phyloP scores from a whole-genome alignment of 2,329 filamentous ascomycete species.

The Penicillium polonicum region DNA sequence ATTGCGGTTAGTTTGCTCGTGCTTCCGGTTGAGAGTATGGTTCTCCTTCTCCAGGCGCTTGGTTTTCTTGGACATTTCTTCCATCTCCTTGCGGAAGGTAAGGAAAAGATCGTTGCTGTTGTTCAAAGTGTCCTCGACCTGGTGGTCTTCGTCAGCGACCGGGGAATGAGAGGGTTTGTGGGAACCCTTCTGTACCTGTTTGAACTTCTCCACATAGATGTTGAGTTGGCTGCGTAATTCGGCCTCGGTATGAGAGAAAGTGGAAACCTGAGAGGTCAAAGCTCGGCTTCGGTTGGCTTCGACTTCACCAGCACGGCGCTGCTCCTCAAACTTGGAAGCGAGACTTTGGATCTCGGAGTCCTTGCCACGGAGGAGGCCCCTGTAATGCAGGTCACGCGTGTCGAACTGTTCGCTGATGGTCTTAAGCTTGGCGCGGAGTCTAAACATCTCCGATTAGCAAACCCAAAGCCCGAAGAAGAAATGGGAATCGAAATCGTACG shows the following conservation, averaged over 20 bases:
- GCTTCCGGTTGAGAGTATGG: conserved; percentile 82
- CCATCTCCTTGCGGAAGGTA: conserved; percentile 98
- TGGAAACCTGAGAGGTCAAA: conserved; percentile 86
- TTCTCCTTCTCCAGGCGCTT: conserved; percentile 97
- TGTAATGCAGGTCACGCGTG: conserved; percentile 89
- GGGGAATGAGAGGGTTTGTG: conserved; percentile 15
- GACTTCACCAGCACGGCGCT: conserved; percentile 81
- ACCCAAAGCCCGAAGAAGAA: not conserved
- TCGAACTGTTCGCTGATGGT: conserved; percentile 97
- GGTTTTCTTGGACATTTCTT: conserved; percentile 99
- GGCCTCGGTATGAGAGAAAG: conserved; percentile 92
- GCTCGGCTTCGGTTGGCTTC: conserved; percentile 79
- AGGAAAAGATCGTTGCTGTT: conserved; percentile 97
- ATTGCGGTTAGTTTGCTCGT: conserved; percentile 89
- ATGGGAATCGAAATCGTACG: conserved; percentile 58
- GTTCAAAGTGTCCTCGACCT: conserved; percentile 98
- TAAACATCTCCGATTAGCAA: conserved; percentile 29
- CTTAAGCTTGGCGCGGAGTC: conserved; percentile 72
- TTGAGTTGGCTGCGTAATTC: conserved; percentile 93
- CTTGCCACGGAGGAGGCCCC: conserved; percentile 86
- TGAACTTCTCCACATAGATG: conserved; percentile 98
- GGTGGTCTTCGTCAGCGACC: conserved; percentile 50
- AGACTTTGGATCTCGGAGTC: conserved; percentile 94
- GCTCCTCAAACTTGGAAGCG: conserved; percentile 81
- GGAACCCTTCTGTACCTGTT: conserved; percentile 71